Evolutionary conservation across 2,329 filamentous ascomycete genomes (phyloP), one percentile per base, ranked within the genome.

Genomic region (Colletotrichum tabaci): DNA sequence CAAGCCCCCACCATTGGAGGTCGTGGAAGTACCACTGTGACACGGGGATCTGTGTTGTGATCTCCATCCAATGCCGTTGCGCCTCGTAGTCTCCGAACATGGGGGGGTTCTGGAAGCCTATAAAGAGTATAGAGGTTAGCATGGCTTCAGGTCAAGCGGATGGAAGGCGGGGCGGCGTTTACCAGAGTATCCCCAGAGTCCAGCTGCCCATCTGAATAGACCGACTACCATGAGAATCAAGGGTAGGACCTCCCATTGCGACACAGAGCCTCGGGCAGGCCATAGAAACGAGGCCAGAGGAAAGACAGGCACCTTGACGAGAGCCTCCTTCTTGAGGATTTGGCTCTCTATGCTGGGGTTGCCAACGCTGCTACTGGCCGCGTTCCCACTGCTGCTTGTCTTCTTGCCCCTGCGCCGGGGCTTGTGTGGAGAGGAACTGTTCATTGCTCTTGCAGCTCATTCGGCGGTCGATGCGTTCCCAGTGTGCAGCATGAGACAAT

Each of bases 11-110:
- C 92, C 96, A 99, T 78, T 96, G 88, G 55, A 98, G 86, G 80
- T 99, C 95, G 81, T 99, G 94, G 79, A 97, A 98, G 82, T 99
- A 99, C 96, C 97, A 99, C 81, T 96, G 93, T 13, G 94, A 96
- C 47, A 97, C 87, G 16, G 96, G 96, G 2, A 99, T 86, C 71
- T 98, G 90, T 10, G 90, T 93, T 2, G 96, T 98, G 75, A 99
- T 87, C 79, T 99, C 96, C 95, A 99, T 98, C 96, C 96, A 99
- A 82, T 99, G 96, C 77, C 96, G 87, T 82, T 99, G 96, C 4
- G 97, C 96, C 85, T 99, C 96, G 83, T 98, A 99, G 82, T 99
- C 96, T 75, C 96, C 96, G 79, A 95, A 93, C 91, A 98, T 95
- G 7, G 96, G 96, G 46, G 95, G 95, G 72, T 89, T 90, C 71